Percentiles rank a stretch among this genome's conserved stretches.
Conservation (phyloP, 2,329 filamentous ascomycete genomes). For the Xylogone sp. region DNA sequence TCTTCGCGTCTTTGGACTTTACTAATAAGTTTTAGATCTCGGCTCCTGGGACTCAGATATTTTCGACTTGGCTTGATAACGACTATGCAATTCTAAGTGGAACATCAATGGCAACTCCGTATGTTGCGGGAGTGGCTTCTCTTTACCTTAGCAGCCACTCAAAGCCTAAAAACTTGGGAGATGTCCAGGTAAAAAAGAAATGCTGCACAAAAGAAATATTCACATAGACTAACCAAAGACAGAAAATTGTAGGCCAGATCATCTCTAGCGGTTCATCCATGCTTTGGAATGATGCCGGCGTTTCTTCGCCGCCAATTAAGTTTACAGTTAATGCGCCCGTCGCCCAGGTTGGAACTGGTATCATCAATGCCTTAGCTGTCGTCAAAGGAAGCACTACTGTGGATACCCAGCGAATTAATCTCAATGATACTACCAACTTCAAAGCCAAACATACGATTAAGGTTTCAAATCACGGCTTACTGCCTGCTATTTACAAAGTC, state of each 20-base stretch:
- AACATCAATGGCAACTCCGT: conserved; percentile 13
- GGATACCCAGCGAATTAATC: background rate
- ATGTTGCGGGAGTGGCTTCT: conserved; percentile 11
- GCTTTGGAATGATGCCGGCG: background rate
- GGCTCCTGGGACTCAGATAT: conserved; percentile 8
- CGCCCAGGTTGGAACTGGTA: background rate
- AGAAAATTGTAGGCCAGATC: background rate
- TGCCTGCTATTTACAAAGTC: conserved; percentile 1
- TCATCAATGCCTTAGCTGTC: background rate
- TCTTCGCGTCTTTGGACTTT: background rate
- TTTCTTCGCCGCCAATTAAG: background rate
- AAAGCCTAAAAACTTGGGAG: background rate
- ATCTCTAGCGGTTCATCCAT: background rate
- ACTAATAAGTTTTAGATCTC: conserved; percentile 7
- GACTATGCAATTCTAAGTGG: conserved; percentile 7
- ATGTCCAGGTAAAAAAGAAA: background rate
- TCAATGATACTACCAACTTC: conserved; percentile 10
- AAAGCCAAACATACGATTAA: background rate
- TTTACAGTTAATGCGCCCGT: background rate
- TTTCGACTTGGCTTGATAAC: conserved; percentile 5
- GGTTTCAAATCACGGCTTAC: conserved; percentile 2
- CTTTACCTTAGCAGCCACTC: conserved; percentile 6
- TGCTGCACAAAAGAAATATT: background rate
- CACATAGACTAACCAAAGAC: background rate
- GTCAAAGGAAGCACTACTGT: background rate